These are phyloP conservation scores for Eimeria zaria DNA, from an alignment of 169 alveolate genomes.

Conservation along the genomic window DNA sequence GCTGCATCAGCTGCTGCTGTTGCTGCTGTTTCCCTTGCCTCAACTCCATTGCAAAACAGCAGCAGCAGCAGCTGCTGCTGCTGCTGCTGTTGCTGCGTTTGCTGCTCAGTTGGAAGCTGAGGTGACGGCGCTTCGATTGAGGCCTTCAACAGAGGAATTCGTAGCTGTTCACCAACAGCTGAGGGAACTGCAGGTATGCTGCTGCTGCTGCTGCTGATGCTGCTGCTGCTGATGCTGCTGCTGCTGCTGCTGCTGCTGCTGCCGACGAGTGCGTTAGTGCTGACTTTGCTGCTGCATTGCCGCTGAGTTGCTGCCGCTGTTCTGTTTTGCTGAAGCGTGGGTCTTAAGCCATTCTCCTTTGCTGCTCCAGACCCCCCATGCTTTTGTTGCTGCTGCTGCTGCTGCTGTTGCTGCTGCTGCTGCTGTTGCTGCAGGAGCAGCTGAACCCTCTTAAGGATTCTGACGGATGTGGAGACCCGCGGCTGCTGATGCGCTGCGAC, in stretches of 20 bases:
- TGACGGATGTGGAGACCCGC: conserved; percentile 58
- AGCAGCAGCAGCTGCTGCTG: conserved; percentile 4
- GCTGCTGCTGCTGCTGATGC: conserved; percentile 56
- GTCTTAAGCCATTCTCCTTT: not conserved
- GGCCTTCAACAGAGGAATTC: conserved; percentile 50
- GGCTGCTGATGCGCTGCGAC: conserved; percentile 70
- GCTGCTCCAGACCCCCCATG: not conserved
- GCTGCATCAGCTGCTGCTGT: conserved; percentile 36
- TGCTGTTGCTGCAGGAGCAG: conserved; percentile 72
- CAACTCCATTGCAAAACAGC: not conserved
- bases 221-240: conserved; percentile 32
- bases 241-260: conserved; percentile 12
- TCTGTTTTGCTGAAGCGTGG: not conserved
- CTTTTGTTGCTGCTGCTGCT: not conserved
- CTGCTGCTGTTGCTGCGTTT: conserved; percentile 55
- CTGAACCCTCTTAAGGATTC: conserved; percentile 30
- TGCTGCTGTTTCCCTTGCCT: not conserved
- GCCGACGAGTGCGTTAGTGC: not conserved
- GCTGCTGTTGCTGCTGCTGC: conserved; percentile 33
- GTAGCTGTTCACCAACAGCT: conserved; percentile 30
- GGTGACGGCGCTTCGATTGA: conserved; percentile 39
- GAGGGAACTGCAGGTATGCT: conserved; percentile 56
- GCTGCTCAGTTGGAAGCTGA: conserved; percentile 38
- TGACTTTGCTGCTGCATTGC: conserved; percentile 6
- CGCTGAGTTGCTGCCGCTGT: conserved; percentile 17